Evolutionary conservation across 768 basidiomycete species (phyloP).

Genomic region (Termitomyces sp.): DNA sequence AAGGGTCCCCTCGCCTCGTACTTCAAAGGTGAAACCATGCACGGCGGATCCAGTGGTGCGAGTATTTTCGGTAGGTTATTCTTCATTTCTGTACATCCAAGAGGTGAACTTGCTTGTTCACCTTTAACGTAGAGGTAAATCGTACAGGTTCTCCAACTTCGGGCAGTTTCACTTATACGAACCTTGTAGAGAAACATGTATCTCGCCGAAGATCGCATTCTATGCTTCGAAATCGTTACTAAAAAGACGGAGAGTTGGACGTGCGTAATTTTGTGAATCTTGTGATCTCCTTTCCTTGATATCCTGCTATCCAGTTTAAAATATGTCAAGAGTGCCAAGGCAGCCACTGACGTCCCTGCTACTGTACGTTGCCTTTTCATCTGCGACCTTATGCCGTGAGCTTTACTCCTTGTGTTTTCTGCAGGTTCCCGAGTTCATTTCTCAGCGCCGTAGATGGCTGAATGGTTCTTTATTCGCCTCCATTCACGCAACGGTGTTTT

Average conservation of each 20-base stretch:
- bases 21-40: conserved; percentile 91
- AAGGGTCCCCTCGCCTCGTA: conserved; percentile 88
- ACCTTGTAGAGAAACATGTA: conserved; percentile 78
- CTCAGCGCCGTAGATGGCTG: conserved; percentile 85
- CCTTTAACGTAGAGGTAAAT: conserved; percentile 11
- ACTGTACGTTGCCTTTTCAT: conserved; percentile 33
- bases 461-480: conserved; percentile 92
- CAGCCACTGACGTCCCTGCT: conserved; percentile 93
- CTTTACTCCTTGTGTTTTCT: not conserved
- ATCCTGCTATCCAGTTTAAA: conserved; percentile 43
- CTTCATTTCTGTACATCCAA: not conserved
- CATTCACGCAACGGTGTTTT: conserved; percentile 88
- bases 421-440: conserved; percentile 88
- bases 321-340: conserved; percentile 92
- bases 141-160: not conserved
- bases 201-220: conserved; percentile 84
- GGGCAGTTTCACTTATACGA: conserved; percentile 12
- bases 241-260: conserved; percentile 82
- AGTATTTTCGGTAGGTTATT: conserved; percentile 54
- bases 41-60: conserved; percentile 53
- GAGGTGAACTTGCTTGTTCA: not conserved
- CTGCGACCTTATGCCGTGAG: not conserved
- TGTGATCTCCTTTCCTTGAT: conserved; percentile 8
- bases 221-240: conserved; percentile 91
- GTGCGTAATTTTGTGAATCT: conserved; percentile 35